Base-by-base conservation (phyloP, 805 yeast genomes). In the Sungouiozyma intestinalis region DNA sequence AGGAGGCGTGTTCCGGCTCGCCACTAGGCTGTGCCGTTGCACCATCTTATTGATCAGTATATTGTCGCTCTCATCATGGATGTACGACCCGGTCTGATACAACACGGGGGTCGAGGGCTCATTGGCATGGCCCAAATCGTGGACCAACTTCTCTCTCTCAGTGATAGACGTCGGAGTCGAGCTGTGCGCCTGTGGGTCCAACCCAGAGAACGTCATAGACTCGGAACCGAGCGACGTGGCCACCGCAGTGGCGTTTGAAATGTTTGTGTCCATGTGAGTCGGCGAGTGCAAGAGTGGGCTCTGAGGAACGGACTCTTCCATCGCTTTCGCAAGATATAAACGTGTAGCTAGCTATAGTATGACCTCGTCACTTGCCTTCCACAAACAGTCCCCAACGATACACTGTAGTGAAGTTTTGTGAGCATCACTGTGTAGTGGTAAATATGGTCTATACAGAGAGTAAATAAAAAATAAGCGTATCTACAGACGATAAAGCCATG, bases 1-100 rank as follows among this genome's bases (percentile, higher is more conserved):
- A n/a, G n/a, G n/a, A n/a, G 6, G 29, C 29, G 29, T 24, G 29
- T 6, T 6, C 11, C 29, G 29, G 29, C 29, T 24, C 29, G 29
- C 11, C 29, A 11, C 29, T 24, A 7, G 29, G 29, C 29, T 24
- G 9, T 24, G 29, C 29, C 29, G 6, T 7, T 11, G 29, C 29
- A 24, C 29, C 29, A 24, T 24, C 29, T 24, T 24, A 11, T 24
- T 24, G 11, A 24, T 24, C 29, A 66, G 44, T 2, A 64, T 56
- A 7, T 55, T 48, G n/a, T 60, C 66, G 20, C 40, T 46, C 17
- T 50, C 52, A 43, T 62, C 68, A 39, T 63, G 65, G 6, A 65
- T 56, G 42, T 64, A 66, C 1, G 68, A 61, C 4, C 54, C 63
- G 15, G 57, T 60, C 16, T 57, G 60, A 19, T 53, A 24, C 11